Evolutionary conservation across 345 rosid genomes (phyloP), one percentile per base, ranked within the genome.

Genomic region (Eucalyptus urophylla): DNA sequence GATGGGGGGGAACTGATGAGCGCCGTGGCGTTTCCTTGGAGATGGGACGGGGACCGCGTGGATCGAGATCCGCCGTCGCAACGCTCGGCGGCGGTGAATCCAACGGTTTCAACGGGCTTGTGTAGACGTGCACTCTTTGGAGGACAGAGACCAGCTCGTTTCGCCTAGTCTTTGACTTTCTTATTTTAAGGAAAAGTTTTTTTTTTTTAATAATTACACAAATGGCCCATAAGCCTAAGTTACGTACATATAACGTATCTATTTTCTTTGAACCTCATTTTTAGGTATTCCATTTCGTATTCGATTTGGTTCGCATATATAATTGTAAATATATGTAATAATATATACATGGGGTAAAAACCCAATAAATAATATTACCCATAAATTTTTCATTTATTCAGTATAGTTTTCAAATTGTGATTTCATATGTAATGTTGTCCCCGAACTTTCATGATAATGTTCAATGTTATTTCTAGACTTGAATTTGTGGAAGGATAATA

Each of bases 361-460:
- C 6, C 6, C 29, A 56, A 56, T 5, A 24, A 2, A 24, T 56
- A 24, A 56, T 9, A 13, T 56, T 10, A 5, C 4, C 6, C 1
- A 9, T 24, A 0, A 22, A 56, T 56, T 56, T 56, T 56, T 56
- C 0, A 24, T 56, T 56, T 56, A 56, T 56, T 56, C 0, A 56
- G 1, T 56, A 56, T 56, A 25, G 1, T 56, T 11, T 2, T 56
- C 13, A 5, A 9, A 56, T 1, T 56, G 0, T 56, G 3, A 24
- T 56, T 2, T 10, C 3, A 56, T 24, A 0, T 24, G 0, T 56
- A 56, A 24, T 24, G 1, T 56, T 6, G 3, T 22, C 0, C 14
- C 0, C 9, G 11, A 21, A 54, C 1, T 54, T 54, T 21, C 25
- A 8, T 54, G 60, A 54, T 21, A 8, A 54, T 54, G 4, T 4